Evolutionary conservation across 2,329 filamentous ascomycete species (phyloP), one percentile per base, ranked within the genome.

Genomic region (Onygenales sp.): DNA sequence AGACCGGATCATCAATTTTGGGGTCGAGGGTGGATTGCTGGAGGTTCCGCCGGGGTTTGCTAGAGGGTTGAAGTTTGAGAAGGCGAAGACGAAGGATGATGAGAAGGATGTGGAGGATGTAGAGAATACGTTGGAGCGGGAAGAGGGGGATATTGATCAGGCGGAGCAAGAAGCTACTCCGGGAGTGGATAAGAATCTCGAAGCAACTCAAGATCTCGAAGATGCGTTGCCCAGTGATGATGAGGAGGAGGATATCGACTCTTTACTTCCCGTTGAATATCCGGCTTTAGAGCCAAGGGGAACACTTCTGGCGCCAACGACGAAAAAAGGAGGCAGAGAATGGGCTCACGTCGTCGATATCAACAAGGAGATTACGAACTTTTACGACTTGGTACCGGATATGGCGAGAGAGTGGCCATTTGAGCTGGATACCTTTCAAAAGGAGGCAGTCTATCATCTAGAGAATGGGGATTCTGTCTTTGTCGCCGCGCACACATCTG

Each of bases 281-380:
- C 91, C 93, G 1, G 87, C 94, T 10, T 70, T 98, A 6, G 88
- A 94, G 60, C 89, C 93, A 8, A 87, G 86, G 64, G 84, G 85
- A n/a, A 79, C 83, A 21, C 80, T 96, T 33, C 80, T 86, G 17
- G 76, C 85, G 50, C 84, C 87, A 7, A 82, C 83, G 56, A 77
- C 84, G 56, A 87, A 85, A 64, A 87, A 86, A 63, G 83, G 83
- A 41, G 87, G 87, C 6, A 85, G 82, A 62, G 89, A 97, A 72
- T 98, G 93, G 92, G 93, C 93, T 50, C 93, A 98, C 71, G 95
- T 98, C 84, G 92, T 98, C 2, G 92, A 98, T 67, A 86, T 97
- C 61, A 91, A 92, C 63, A 83, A 89, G 55, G 88, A 92, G 51
- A 94, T 97, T 63, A 78, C 87, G n/a, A 97, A 97, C 66, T 97